Evolutionary conservation across 2,329 filamentous ascomycete species (phyloP).

Genomic region (Chaetomiaceae sp.): DNA sequence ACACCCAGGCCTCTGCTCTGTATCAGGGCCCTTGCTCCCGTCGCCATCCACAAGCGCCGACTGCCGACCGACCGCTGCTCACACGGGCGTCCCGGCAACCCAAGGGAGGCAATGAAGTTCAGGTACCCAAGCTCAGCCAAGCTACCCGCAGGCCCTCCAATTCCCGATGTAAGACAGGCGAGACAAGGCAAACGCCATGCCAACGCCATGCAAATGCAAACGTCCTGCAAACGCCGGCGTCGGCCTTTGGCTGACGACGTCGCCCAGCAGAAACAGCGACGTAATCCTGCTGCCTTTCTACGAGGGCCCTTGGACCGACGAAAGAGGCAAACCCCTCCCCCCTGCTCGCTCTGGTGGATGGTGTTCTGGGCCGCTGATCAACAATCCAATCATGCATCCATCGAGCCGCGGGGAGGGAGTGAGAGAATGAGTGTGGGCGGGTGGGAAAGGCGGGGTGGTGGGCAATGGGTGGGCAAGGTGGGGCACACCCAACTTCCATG

Average conservation of each 20-base stretch:
- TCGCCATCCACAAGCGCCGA: not conserved
- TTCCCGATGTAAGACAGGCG: not conserved
- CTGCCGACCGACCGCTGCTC: not conserved
- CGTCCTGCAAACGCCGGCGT: slow-evolving; percentile 2
- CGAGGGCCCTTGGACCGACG: not conserved
- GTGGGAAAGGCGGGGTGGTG: slow-evolving; percentile 12
- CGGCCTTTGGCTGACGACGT: not conserved
- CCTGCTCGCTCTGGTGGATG: not conserved
- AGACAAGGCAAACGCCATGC: slow-evolving; percentile 1
- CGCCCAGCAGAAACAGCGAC: slow-evolving; percentile 11
- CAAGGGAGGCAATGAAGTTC: not conserved
- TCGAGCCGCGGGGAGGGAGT: too few relatives aligned
- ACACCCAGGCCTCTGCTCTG: not conserved
- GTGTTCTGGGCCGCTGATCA: not conserved
- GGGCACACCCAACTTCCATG: too few relatives aligned
- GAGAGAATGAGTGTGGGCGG: not conserved
- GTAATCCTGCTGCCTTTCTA: slow-evolving; percentile 12
- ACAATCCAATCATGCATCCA: too few relatives aligned
- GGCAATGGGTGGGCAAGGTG: not conserved
- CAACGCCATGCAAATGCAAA: slow-evolving; percentile 2
- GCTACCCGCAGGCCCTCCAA: too few relatives aligned
- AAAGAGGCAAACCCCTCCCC: not conserved
- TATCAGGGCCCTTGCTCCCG: not conserved
- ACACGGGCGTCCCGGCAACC: not conserved
- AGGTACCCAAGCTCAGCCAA: too few relatives aligned